Conservation (phyloP, 768 basidiomycete species). For the Phlegmacium glaucopus region DNA sequence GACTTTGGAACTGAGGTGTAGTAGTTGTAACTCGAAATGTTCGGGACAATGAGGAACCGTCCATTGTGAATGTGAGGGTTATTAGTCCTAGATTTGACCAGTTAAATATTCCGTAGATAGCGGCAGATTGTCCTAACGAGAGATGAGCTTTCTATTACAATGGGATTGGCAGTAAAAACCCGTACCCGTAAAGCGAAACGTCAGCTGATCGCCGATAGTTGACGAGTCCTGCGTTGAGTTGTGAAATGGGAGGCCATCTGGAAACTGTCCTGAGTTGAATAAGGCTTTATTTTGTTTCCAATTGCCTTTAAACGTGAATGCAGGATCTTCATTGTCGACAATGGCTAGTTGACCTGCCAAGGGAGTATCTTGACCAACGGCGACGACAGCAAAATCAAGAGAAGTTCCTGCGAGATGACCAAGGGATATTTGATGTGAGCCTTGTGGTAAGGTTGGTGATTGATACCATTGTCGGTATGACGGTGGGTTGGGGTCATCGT, state of each 20-base stretch:
- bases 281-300: slow-evolving; percentile 13
- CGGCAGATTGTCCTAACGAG: slow-evolving; percentile 16
- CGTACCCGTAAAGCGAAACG: slow-evolving; percentile 26
- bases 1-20: slow-evolving; percentile 15
- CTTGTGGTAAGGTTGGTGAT: slow-evolving; percentile 21
- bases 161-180: not conserved
- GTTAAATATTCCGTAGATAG: slow-evolving; percentile 22
- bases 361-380: slow-evolving; percentile 17
- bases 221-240: slow-evolving; percentile 23
- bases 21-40: slow-evolving; percentile 17
- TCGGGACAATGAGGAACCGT: slow-evolving; percentile 13
- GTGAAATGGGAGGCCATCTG: slow-evolving; percentile 20
- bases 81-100: slow-evolving; percentile 20
- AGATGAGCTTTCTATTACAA: not conserved
- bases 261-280: slow-evolving; percentile 13
- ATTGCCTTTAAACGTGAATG: slow-evolving; percentile 8
- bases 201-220: slow-evolving; percentile 17
- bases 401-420: slow-evolving; percentile 18
- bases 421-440: slow-evolving; percentile 18
- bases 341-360: slow-evolving; percentile 15
- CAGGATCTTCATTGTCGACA: slow-evolving; percentile 21
- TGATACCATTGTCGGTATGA: slow-evolving; percentile 26
- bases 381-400: slow-evolving; percentile 23
- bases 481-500: slow-evolving; percentile 21
- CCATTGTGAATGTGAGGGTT: slow-evolving; percentile 20